Conservation (phyloP, 805 yeast species). For the Cyberlindnera veronae region DNA sequence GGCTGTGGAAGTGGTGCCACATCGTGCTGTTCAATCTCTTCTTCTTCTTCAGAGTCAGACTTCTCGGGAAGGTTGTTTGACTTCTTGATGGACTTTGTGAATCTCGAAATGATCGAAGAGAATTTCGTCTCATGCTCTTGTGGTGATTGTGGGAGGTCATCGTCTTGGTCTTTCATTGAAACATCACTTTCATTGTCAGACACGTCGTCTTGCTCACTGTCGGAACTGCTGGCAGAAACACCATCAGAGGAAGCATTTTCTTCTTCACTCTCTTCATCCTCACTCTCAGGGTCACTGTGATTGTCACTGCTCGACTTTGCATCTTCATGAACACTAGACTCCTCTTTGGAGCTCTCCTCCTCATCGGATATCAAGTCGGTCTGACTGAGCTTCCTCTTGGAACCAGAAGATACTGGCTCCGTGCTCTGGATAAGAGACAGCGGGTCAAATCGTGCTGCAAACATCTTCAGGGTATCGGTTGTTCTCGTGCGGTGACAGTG, state of each 20-base stretch:
- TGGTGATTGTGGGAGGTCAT: slow-evolving; percentile 17
- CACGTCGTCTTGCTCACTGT: slow-evolving; percentile 6
- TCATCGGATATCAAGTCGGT: slow-evolving; percentile 12
- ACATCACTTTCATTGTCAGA: slow-evolving; percentile 5
- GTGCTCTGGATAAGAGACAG: slow-evolving; percentile 20
- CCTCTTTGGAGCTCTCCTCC: slow-evolving; percentile 1
- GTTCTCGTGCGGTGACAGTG: not conserved
- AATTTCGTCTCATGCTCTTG: slow-evolving; percentile 39
- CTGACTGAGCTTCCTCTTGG: slow-evolving; percentile 27
- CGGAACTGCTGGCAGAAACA: too few relatives aligned
- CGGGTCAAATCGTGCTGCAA: slow-evolving; percentile 66
- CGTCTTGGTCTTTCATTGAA: slow-evolving; percentile 14
- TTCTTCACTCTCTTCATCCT: slow-evolving; percentile 1
- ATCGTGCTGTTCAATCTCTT: slow-evolving; percentile 33
- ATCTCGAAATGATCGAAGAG: slow-evolving; percentile 49
- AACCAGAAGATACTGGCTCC: not conserved
- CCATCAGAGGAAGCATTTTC: too few relatives aligned
- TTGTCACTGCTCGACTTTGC: too few relatives aligned
- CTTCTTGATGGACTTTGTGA: slow-evolving; percentile 39
- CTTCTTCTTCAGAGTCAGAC: slow-evolving; percentile 25
- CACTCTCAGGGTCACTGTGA: too few relatives aligned
- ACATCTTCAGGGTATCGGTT: slow-evolving; percentile 36
- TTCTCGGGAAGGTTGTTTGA: slow-evolving; percentile 10
- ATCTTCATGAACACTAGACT: too few relatives aligned
- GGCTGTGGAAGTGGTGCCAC: slow-evolving; percentile 88